Conservation (phyloP, 148 eudicot genomes). For the Fagopyrum tataricum region DNA sequence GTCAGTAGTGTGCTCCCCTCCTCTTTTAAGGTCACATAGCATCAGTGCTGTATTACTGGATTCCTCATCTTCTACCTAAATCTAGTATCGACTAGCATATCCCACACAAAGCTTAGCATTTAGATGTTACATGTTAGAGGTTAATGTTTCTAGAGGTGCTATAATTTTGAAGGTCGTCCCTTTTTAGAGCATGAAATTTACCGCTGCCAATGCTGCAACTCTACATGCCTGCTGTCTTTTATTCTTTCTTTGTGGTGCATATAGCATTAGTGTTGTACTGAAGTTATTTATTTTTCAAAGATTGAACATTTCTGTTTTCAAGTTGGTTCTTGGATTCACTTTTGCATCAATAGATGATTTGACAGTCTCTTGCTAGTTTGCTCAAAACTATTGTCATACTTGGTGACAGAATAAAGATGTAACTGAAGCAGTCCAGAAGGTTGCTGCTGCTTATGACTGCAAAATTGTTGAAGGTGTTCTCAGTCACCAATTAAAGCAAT, state of each 20-base stretch:
- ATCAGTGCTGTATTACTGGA: background rate
- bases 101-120: too few species aligned
- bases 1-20: too few species aligned
- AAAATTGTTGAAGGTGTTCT: slow-evolving; percentile 94
- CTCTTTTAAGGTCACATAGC: background rate
- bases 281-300: background rate
- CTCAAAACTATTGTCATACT: background rate
- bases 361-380: background rate
- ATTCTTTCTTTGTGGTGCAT: background rate
- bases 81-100: too few species aligned
- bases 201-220: background rate
- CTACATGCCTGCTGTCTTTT: background rate
- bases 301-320: background rate
- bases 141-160: background rate
- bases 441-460: slow-evolving; percentile 88
- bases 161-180: background rate
- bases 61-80: too few species aligned
- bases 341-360: background rate
- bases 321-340: background rate
- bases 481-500: slow-evolving; percentile 81
- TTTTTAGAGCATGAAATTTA: background rate
- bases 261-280: too few species aligned
- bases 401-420: slow-evolving; percentile 69
- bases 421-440: slow-evolving; percentile 85
- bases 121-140: too few species aligned